Evolutionary conservation across 2,329 filamentous ascomycete genomes (phyloP), one percentile per base, ranked within the genome.

Genomic region (Trichoderma atrobrunneum): DNA sequence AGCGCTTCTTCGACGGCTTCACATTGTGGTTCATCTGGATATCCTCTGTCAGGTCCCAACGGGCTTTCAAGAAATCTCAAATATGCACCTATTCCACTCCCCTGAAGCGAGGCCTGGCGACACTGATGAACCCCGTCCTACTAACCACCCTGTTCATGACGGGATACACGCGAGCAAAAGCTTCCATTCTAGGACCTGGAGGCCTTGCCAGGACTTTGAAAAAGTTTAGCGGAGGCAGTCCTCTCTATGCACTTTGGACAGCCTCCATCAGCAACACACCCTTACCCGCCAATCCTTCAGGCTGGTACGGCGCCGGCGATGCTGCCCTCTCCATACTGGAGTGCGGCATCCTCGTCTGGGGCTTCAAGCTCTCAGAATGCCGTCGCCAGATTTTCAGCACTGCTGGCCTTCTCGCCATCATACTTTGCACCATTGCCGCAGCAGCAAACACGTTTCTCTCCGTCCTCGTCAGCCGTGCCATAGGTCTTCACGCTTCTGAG

Each of bases 321-420:
- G 77, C 83, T 4, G 86, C 86, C 0, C 79, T 84, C 1, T 84
- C 85, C 0, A 76, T 87, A 3, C 84, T 88, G 3, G 84, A 87
- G 75, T 82, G 84, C 4, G 86, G 86, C 12, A 86, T 88, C 28
- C 80, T 87, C 3, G 80, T 83, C 4, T 88, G 86, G 86, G 86
- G 86, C 0, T 83, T 88, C 74, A 88, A 87, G 77, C 80, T 88
- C 4, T 86, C 84, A 74, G 85, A 87, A 73, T 86, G 84, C 77
- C 84, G 85, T 5, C 73, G 75, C 3, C 84, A 85, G 64, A 79
- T 88, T 1, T 80, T 85, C 60, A 86, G 84, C 26, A 74, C 80
- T 1, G 81, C 81, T 0, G 86, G 86, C 0, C 48, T 84, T 5
- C 77, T 82, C 2, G 82, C 83, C 0, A 74, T 84, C 5, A 7